A percentile compares a stretch with the other conserved stretches of the same genome.
Conservation (phyloP, 768 basidiomycete genomes). For the Coprinopsis cinerea region DNA sequence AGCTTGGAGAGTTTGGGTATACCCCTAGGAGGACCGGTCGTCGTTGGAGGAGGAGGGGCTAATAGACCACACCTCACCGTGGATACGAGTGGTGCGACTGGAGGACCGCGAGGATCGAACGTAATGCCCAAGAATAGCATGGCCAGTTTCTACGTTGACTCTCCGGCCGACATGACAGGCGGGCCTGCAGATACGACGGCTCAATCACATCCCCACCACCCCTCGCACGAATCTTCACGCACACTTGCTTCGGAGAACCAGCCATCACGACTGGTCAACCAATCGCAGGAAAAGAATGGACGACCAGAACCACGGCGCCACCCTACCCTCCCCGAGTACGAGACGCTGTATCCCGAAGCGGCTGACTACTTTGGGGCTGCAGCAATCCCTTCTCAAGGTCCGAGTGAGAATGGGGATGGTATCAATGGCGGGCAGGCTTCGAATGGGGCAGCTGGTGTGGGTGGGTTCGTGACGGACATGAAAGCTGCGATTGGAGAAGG, state of each 20-base stretch:
- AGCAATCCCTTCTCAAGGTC: not conserved
- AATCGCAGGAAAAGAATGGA: not conserved
- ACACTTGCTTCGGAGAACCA: not conserved
- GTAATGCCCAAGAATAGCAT: not conserved
- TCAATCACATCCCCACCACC: not conserved
- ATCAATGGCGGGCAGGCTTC: too few relatives aligned
- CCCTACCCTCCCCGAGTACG: not conserved
- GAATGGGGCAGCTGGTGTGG: too few relatives aligned
- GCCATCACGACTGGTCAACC: too few relatives aligned
- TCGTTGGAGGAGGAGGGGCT: not conserved
- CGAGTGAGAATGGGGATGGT: too few relatives aligned
- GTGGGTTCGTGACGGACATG: too few relatives aligned
- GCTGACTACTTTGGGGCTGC: not conserved
- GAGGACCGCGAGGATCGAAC: not conserved
- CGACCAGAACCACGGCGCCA: not conserved
- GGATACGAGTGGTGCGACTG: not conserved
- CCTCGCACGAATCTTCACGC: not conserved
- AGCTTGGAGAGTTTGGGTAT: not conserved
- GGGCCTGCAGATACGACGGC: not conserved
- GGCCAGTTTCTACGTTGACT: slow-evolving; percentile 1
- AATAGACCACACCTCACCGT: not conserved
- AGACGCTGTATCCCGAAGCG: not conserved
- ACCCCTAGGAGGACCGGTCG: not conserved
- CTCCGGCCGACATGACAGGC: not conserved
- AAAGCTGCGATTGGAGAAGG: too few relatives aligned